phyloP scores from a whole-genome alignment of 805 yeast genomes.

The Myxozyma vanderwaltii region DNA sequence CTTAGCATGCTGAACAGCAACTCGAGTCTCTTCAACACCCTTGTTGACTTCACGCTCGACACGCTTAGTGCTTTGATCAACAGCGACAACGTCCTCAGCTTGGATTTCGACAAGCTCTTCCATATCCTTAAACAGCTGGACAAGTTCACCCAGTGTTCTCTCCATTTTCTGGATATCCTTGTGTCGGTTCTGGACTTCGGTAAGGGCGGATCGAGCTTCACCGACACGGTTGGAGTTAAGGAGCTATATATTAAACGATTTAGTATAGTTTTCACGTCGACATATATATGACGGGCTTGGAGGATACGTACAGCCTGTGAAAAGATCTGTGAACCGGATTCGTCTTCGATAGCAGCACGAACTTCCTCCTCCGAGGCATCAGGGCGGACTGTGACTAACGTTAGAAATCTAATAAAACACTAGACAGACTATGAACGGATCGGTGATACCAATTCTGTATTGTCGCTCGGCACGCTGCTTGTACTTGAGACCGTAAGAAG shows the following conservation, averaged over 20 bases:
- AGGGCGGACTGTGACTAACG: slow-evolving; percentile 52
- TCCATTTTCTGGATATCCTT: slow-evolving; percentile 92
- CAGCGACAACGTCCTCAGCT: slow-evolving; percentile 80
- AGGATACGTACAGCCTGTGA: slow-evolving; percentile 64
- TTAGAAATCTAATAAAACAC: slow-evolving; percentile 58
- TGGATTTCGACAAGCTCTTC: slow-evolving; percentile 95
- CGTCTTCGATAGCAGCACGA: slow-evolving; percentile 54
- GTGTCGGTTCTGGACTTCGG: slow-evolving; percentile 95
- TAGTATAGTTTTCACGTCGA: background rate
- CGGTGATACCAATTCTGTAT: slow-evolving; percentile 69
- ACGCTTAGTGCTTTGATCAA: slow-evolving; percentile 73
- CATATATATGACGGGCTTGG: background rate
- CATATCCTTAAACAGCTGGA: slow-evolving; percentile 93
- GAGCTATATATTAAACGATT: slow-evolving; percentile 40
- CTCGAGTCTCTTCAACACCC: slow-evolving; percentile 91
- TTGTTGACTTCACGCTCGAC: slow-evolving; percentile 91
- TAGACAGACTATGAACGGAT: slow-evolving; percentile 57
- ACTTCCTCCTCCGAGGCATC: slow-evolving; percentile 29
- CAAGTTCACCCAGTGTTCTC: slow-evolving; percentile 91
- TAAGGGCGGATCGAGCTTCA: slow-evolving; percentile 91
- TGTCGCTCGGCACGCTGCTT: slow-evolving; percentile 89
- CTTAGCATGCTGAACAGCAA: slow-evolving; percentile 85
- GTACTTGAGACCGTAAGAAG: slow-evolving; percentile 79
- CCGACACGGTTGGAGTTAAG: slow-evolving; percentile 85
- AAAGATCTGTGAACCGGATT: slow-evolving; percentile 83